Evolutionary conservation across 345 rosid genomes (phyloP), one percentile per base, ranked within the genome.

Genomic region (Eutrema yunnanense): DNA sequence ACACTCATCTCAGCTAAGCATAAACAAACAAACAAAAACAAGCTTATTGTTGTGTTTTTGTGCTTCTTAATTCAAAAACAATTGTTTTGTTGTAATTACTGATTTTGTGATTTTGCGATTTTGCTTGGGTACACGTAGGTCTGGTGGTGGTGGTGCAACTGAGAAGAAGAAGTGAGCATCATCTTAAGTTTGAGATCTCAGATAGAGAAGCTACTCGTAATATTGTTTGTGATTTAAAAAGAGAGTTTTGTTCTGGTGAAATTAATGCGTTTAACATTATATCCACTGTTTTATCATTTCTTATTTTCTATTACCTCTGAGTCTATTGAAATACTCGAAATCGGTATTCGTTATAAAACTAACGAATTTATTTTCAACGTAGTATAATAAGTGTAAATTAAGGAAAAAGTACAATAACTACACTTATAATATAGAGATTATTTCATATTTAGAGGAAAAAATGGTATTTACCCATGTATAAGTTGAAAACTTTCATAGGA

Each of bases 141-240:
- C 81, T 73, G 78, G 61, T 62, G 81, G 81, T 77, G 77, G 67
- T 67, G 81, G 46, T 75, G 74, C 2, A 22, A 36, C 75, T 29
- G 81, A 73, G 52, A 73, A 73, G 81, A 78, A 73, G 67, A 73
- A 78, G 52, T 78, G 50, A 78, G 13, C 27, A 49, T 55, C 67
- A 10, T 34, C 34, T 4, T 22, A 22, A 22, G 26, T 22, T 22
- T 22, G 26, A 22, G 26, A 0, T 3, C 6, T 32, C 22, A 54
- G 6, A 32, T 7, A 12, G 10, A 32, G 22, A 33, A 56, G 12
- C 5, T 55, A 33, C 5, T 56, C 54, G 6, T 40, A 13, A 9
- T 58, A 12, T 58, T 16, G 13, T 59, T 58, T 49, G 13, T 9
- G 61, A 66, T 67, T 74, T 42, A 13, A 48, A 13, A 48, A 47